Evolutionary conservation across 148 eudicot genomes (phyloP), one percentile per base, ranked within the genome.

Genomic region (Camellia sinensis): DNA sequence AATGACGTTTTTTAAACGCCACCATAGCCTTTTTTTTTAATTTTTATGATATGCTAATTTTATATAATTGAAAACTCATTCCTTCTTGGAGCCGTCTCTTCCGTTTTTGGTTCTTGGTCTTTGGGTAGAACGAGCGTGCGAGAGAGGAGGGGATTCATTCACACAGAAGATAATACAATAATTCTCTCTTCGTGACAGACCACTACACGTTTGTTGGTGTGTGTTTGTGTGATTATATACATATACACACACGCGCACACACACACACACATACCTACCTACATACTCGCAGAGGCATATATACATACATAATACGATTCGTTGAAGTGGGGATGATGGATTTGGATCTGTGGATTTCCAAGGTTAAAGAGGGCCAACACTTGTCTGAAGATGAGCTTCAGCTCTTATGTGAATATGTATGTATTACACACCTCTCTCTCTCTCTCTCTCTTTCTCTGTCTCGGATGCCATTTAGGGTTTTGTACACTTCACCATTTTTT

Each of bases 361-460:
- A 92, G 89, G 99, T 93, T 71, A 93, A 95, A 88, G 99, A 95
- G 7, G 97, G 99, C 40, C 94, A 95, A 79, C 99, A 95, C 89
- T 88, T 95, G 88, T 88, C 97, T 15, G 99, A 95, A 84, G 93
- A 95, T 67, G 97, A 95, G 89, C 97, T 95, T 69, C 99, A 95
- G 87, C 97, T 95, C 74, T 90, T 95, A 48, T 95, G 99, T 87
- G 99, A 95, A 93, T 92, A 91, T 68, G 99, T 95, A 87, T 75
- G 67, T 40, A 9, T 57, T 29, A 12, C 19, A 2, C 44, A 2
- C 65, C 57, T 71, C 37, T 29, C 62, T 77, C 74, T 69, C 57
- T 71, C 57, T 71, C 62, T 77, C 74, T 75, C 73, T 22, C 78
- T 18, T 56, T 65, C 79, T 70, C 64, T 45, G 12, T 64, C 9